Evolutionary conservation across 1,284 basidiomycete genomes (phyloP).

Genomic region (Cryptococcus depauperatus): DNA sequence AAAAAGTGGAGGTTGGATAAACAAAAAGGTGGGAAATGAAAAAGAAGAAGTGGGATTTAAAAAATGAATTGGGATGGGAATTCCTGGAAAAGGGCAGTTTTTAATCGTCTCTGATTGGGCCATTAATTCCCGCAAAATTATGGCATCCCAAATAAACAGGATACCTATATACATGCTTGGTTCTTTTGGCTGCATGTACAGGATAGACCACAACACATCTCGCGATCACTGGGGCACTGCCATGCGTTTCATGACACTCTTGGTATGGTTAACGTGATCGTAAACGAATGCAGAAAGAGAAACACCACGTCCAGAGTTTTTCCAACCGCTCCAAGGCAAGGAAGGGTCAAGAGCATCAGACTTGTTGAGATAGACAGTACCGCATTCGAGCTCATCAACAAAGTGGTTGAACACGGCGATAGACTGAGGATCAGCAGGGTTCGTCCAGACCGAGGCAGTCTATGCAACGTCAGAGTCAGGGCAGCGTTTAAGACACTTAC

Average conservation of each 20-base stretch:
- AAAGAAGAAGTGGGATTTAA: neutral
- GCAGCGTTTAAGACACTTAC: constrained; percentile 11
- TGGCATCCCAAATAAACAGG: neutral
- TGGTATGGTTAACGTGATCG: constrained; percentile 41
- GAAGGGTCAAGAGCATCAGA: constrained; percentile 87
- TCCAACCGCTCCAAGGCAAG: constrained; percentile 86
- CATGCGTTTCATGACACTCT: constrained; percentile 26
- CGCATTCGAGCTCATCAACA: constrained; percentile 65
- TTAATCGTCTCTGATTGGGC: neutral
- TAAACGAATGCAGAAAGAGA: constrained; percentile 69
- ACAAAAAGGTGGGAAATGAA: neutral
- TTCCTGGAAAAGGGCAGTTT: neutral
- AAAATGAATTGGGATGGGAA: neutral
- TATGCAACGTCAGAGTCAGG: constrained; percentile 2
- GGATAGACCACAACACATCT: neutral
- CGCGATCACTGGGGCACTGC: constrained; percentile 8
- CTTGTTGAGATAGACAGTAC: constrained; percentile 88
- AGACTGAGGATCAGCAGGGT: constrained; percentile 54
- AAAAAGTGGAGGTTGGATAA: neutral
- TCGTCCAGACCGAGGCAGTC: constrained; percentile 89
- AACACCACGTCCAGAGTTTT: constrained; percentile 82
- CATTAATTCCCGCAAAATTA: neutral
- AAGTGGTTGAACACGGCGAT: constrained; percentile 58
- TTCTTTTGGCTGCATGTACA: too few relatives aligned
- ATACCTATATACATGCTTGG: too few relatives aligned